phyloP scores from a whole-genome alignment of 2,329 filamentous ascomycete species.

The Fusarium musae region DNA sequence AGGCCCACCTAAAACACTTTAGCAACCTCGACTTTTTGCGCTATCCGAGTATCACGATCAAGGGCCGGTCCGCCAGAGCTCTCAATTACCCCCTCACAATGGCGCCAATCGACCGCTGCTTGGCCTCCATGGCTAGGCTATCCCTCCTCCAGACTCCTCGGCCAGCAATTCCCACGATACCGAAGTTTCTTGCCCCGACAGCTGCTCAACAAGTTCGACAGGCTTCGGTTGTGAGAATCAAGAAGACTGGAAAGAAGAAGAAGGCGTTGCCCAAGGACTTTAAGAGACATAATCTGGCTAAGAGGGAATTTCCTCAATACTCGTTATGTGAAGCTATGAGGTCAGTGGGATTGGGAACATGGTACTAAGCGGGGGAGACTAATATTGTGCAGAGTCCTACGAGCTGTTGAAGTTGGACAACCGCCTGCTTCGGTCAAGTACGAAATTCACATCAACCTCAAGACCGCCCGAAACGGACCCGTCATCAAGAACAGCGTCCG shows the following conservation, averaged over 20 bases:
- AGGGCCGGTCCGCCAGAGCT: constrained; percentile 41
- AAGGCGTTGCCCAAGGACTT: constrained; percentile 72
- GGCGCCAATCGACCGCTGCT: constrained; percentile 63
- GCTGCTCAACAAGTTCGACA: constrained; percentile 56
- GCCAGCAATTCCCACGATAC: constrained; percentile 57
- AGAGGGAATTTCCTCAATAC: constrained; percentile 73
- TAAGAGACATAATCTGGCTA: constrained; percentile 72
- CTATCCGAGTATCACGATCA: constrained; percentile 24
- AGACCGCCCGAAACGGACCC: constrained; percentile 85
- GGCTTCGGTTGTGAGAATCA: constrained; percentile 55
- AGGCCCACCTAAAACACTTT: constrained; percentile 35
- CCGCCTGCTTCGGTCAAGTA: constrained; percentile 82
- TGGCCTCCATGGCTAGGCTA: constrained; percentile 65
- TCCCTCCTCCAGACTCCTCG: constrained; percentile 56
- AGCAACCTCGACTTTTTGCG: constrained; percentile 43
- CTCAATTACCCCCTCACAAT: constrained; percentile 51
- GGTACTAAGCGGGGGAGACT: background rate
- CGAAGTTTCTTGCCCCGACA: constrained; percentile 61
- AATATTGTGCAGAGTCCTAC: constrained; percentile 75
- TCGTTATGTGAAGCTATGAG: constrained; percentile 93
- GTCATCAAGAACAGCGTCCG: constrained; percentile 88
- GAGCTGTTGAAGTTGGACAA: constrained; percentile 89
- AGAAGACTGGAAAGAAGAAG: constrained; percentile 66
- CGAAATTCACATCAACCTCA: constrained; percentile 85
- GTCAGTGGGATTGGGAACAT: constrained; percentile 57